phyloP scores from a whole-genome alignment of 805 yeast genomes.

The Cyberlindnera xishuangbannaensis region DNA sequence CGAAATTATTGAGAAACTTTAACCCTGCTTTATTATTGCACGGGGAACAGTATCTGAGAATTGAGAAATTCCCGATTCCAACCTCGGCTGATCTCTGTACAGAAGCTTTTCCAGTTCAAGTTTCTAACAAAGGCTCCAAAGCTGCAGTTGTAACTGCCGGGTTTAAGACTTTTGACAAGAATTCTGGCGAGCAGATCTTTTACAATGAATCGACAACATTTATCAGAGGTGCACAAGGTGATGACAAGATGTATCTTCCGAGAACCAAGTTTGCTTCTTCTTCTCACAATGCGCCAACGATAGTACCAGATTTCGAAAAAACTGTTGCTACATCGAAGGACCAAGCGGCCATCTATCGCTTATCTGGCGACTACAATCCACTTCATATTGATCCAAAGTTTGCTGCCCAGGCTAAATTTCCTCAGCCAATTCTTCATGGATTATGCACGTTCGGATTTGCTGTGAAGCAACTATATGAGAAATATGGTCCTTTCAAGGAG shows the following conservation, averaged over 20 bases:
- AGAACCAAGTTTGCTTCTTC: conserved; percentile 58
- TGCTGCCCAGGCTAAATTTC: conserved; percentile 84
- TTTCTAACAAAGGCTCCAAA: conserved; percentile 81
- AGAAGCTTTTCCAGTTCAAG: conserved; percentile 60
- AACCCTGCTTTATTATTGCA: conserved; percentile 86
- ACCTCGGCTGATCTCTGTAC: conserved; percentile 60
- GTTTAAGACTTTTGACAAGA: conserved; percentile 59
- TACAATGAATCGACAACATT: conserved; percentile 82
- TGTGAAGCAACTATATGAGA: conserved; percentile 68
- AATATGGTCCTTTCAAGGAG: conserved; percentile 77
- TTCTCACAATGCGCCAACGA: conserved; percentile 55
- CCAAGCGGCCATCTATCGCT: conserved; percentile 85
- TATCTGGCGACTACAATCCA: conserved; percentile 93
- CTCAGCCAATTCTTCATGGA: conserved; percentile 88
- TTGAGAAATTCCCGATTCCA: conserved; percentile 74
- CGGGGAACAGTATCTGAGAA: conserved; percentile 88
- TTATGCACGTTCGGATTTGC: conserved; percentile 81
- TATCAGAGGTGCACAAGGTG: conserved; percentile 65
- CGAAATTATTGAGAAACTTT: conserved; percentile 66
- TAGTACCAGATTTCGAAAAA: conserved; percentile 60
- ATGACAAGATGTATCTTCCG: conserved; percentile 37
- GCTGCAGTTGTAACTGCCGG: conserved; percentile 72
- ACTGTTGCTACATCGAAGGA: conserved; percentile 56
- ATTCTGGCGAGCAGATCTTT: conserved; percentile 64
- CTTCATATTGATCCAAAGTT: conserved; percentile 89